A percentile compares a stretch with the other conserved stretches of the same genome.
These are phyloP conservation scores for Pleurotus salmoneostramineus DNA, from an alignment of 768 basidiomycete species.

Conservation along the genomic window DNA sequence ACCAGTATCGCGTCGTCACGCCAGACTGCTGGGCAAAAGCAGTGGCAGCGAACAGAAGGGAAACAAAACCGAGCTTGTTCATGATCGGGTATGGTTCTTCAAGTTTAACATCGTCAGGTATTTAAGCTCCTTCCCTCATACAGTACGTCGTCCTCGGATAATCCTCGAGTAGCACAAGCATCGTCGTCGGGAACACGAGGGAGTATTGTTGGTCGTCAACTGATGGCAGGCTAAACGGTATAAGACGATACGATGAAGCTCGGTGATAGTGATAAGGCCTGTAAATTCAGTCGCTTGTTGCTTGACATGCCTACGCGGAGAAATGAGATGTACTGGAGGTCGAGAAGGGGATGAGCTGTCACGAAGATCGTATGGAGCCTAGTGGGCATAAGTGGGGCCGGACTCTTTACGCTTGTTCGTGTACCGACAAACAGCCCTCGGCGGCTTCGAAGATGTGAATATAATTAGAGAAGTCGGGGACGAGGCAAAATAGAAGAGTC, in stretches of 20 bases:
- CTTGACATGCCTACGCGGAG: not conserved
- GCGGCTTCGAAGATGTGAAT: not conserved
- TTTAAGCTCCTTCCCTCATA: not conserved
- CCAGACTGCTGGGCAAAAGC: not conserved
- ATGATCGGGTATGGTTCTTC: not conserved
- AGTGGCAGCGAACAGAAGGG: conserved; percentile 4
- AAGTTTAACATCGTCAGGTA: not conserved
- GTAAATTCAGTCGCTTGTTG: not conserved
- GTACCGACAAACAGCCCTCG: not conserved
- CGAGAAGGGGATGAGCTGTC: not conserved
- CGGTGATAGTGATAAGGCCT: not conserved
- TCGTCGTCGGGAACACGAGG: not conserved
- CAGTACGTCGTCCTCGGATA: not conserved
- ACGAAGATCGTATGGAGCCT: not conserved
- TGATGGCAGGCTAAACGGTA: not conserved
- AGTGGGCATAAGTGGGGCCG: not conserved
- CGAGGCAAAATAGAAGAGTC: too few species aligned
- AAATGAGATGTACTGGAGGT: conserved; percentile 1
- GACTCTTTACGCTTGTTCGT: not conserved
- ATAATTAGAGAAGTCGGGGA: too few species aligned
- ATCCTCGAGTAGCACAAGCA: not conserved
- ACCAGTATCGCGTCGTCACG: conserved; percentile 6
- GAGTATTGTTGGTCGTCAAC: not conserved
- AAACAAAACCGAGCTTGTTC: not conserved
- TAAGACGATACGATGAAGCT: not conserved